Evolutionary conservation across 495 filamentous ascomycete genomes (phyloP), one percentile per base, ranked within the genome.

Genomic region (Friedmanniomyces endolithicus): DNA sequence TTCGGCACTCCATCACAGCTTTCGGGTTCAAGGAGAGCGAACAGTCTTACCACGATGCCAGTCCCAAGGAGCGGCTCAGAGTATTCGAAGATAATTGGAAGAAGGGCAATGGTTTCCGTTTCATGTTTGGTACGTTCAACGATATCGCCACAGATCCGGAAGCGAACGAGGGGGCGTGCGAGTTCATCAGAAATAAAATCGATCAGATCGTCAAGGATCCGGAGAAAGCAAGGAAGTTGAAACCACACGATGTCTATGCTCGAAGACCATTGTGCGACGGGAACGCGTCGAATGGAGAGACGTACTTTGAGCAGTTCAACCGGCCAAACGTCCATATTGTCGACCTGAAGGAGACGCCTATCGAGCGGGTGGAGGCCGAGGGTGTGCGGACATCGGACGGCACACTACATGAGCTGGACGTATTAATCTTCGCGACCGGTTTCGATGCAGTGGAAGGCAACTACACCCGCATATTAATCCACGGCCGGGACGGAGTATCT

Each of bases 241-340:
- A 53, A 19, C 60, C 60, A 23, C 16, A 57, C 17, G 52, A 55
- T 23, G 58, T 63, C n/a, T 58, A 57, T 25, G 57, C 60, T 23
- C 52, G 57, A 6, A 47, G 60, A 16, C 55, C 57, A 35, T 49
- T 57, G 27, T 57, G 58, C 43, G 60, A 63, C 39, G 45, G 56
- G 2, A 56, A 51, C 27, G 57, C 57, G 11, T 55, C 51, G 20
- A 55, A 55, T 41, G 52, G 52, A 2, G 23, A 59, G 52, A 59
- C 49, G 46, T 64, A 64, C 59, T 64, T 44, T 53, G 52, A 64
- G 33, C 14, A 39, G 25, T 64, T 64, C 52, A 64, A 64, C 31
- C 39, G 37, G 19, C 50, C 55, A 11, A 43, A 63, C 37, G 60
- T 63, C 14, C 40, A 63, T 24, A 33, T 65, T 17, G 53, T 60